Base-by-base conservation (phyloP, 2,329 filamentous ascomycete species). In the Stemphylium lycopersici region DNA sequence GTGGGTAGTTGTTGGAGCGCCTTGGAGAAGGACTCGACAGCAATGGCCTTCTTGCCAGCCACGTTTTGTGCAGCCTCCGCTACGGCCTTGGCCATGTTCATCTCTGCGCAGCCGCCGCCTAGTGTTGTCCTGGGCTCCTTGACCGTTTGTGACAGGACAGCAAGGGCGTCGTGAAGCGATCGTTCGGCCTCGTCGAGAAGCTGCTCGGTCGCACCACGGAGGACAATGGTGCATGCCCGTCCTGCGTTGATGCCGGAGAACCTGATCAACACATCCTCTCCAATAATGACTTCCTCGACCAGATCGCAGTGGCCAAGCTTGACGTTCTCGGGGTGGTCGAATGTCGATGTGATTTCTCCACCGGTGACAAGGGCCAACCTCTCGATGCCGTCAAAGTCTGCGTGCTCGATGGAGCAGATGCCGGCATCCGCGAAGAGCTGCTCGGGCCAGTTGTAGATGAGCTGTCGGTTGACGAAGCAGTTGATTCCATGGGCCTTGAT, bases 361-460 rank as follows among this genome's bases (percentile, higher is more conserved):
- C 95, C 95, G 5, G 95, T 99, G 39, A 99, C 95, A 45, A 99
- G 83, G 8, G 95, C 93, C 67, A 99, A 79, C 38, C 95, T 87
- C 82, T 99, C 95, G 64, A 99, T 96, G 62, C 95, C 95, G 74
- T 99, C 95, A 72, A 99, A 99, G 79, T 99, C 95, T 63, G 95
- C 95, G 76, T 99, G 95, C 81, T 99, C 95, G 67, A 99, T 99
- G 24, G 92, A 96, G 83, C 96, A 90, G 78, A 99, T 98, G 59
- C 95, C 95, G 6, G 93, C 93, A 76, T 99, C 95, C 32, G 93
- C 92, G 73, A 99, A 99, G 41, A 99, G 88, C 80, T 99, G 95
- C 79, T 99, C 95, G 5, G 95, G 95, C 95, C 95, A 99, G 84
- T 99, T 99, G 84, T 99, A 99, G 80, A 99, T 99, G 61, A 99